Evolutionary conservation across 2,329 filamentous ascomycete species (phyloP).

Genomic region (Zasmidium cellare): DNA sequence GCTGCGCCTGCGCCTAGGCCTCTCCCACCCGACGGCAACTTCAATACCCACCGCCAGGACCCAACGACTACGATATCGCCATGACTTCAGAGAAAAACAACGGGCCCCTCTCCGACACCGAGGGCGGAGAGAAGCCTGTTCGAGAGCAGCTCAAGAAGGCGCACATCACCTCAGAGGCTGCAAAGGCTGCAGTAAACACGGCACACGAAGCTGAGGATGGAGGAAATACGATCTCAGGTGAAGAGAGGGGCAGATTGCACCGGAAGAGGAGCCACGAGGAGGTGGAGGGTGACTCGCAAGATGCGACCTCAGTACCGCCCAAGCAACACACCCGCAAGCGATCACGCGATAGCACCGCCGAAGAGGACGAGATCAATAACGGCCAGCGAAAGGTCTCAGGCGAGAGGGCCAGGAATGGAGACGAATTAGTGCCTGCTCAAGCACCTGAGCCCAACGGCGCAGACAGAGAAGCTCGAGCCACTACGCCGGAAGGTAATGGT

Average conservation of each 20-base stretch:
- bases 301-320: constrained; percentile 35
- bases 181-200: not conserved
- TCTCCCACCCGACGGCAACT: not conserved
- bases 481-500: constrained; percentile 22
- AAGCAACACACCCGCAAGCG: constrained; percentile 48
- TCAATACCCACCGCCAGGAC: not conserved
- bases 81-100: constrained; percentile 30
- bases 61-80: not conserved
- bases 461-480: constrained; percentile 18
- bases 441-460: constrained; percentile 28
- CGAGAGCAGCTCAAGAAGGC: constrained; percentile 63
- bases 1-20: not conserved
- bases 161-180: constrained; percentile 47
- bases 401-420: constrained; percentile 29
- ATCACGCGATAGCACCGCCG: constrained; percentile 45
- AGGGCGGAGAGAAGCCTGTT: constrained; percentile 57
- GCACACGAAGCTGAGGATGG: constrained; percentile 23
- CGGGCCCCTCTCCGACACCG: constrained; percentile 38
- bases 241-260: constrained; percentile 30
- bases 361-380: constrained; percentile 34
- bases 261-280: constrained; percentile 45
- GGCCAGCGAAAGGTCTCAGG: constrained; percentile 35
- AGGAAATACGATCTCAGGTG: constrained; percentile 11
- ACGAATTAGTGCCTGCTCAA: constrained; percentile 27
- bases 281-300: constrained; percentile 33